Evolutionary conservation across 768 basidiomycete species (phyloP).

Genomic region (Mycena belliarum): DNA sequence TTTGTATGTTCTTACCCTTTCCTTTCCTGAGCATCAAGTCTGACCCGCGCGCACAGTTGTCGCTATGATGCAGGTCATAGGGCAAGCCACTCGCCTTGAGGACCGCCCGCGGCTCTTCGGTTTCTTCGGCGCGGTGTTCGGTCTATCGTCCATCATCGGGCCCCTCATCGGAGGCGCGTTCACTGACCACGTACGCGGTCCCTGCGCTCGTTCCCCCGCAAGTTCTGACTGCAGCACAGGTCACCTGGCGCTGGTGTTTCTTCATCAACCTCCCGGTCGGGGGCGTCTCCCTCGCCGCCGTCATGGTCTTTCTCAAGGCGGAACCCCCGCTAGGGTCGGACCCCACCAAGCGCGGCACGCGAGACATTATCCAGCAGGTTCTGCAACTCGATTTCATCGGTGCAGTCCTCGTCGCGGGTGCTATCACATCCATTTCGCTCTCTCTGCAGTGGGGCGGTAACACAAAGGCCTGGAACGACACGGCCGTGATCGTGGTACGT

Average conservation of each 20-base stretch:
- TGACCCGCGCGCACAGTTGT: neutral
- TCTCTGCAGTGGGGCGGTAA: no score
- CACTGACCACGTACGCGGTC: constrained; percentile 18
- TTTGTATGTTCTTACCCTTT: constrained; percentile 37
- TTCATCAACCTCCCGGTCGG: constrained; percentile 23
- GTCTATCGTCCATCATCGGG: constrained; percentile 21
- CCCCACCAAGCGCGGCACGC: neutral
- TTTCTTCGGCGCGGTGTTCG: constrained; percentile 28
- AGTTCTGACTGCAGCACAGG: neutral
- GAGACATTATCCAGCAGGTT: constrained; percentile 16
- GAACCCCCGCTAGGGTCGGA: constrained; percentile 18
- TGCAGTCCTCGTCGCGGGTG: neutral
- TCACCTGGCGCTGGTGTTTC: constrained; percentile 5
- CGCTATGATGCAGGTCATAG: constrained; percentile 28
- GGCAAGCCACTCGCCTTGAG: constrained; percentile 37
- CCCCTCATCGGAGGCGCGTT: constrained; percentile 31
- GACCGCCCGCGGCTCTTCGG: constrained; percentile 28
- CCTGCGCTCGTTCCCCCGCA: neutral
- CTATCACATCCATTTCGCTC: no score
- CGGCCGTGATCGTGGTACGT: neutral
- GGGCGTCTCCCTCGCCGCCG: constrained; percentile 18
- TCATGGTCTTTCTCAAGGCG: constrained; percentile 15
- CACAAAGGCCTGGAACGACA: no score
- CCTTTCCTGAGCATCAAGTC: neutral
- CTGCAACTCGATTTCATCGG: neutral